Evolutionary conservation across 1,284 basidiomycete genomes (phyloP).

Genomic region (Irpex sp.): DNA sequence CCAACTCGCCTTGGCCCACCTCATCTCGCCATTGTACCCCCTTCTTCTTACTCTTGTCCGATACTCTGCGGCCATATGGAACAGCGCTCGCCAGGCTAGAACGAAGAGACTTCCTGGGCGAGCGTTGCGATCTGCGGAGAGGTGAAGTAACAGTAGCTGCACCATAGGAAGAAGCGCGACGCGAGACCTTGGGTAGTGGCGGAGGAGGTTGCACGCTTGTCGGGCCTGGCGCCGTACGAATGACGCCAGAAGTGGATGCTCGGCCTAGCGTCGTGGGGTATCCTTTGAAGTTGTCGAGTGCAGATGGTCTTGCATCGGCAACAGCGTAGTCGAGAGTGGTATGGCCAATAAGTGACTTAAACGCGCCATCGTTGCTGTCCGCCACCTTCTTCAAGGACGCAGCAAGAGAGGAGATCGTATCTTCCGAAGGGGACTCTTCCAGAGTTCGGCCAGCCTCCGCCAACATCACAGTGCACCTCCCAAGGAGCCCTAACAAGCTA

Average conservation of each 20-base stretch:
- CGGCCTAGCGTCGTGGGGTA: conserved; percentile 36
- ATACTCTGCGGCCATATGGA: conserved; percentile 57
- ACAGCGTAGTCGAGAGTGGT: conserved; percentile 51
- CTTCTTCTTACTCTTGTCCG: conserved; percentile 66
- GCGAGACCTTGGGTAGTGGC: conserved; percentile 26
- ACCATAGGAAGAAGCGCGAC: conserved; percentile 52
- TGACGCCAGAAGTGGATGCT: neutral
- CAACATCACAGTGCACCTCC: conserved; percentile 72
- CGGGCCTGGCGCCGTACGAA: conserved; percentile 38
- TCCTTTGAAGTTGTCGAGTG: conserved; percentile 29
- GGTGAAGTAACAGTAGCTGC: conserved; percentile 31
- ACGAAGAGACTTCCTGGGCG: conserved; percentile 69
- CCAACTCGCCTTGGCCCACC: conserved; percentile 78
- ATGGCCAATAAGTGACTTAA: conserved; percentile 62
- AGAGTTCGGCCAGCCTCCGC: conserved; percentile 62
- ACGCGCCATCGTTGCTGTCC: conserved; percentile 64
- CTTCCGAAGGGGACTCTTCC: conserved; percentile 39
- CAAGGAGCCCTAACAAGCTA: conserved; percentile 73
- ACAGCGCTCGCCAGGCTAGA: conserved; percentile 46
- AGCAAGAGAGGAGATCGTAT: conserved; percentile 42
- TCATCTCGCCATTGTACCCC: conserved; percentile 90
- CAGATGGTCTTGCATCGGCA: conserved; percentile 17
- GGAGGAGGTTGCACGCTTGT: conserved; percentile 34
- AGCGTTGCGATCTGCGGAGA: conserved; percentile 32
- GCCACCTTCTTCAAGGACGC: conserved; percentile 51